Evolutionary conservation across 2,329 filamentous ascomycete species (phyloP).

Genomic region (Diaporthe sp.): DNA sequence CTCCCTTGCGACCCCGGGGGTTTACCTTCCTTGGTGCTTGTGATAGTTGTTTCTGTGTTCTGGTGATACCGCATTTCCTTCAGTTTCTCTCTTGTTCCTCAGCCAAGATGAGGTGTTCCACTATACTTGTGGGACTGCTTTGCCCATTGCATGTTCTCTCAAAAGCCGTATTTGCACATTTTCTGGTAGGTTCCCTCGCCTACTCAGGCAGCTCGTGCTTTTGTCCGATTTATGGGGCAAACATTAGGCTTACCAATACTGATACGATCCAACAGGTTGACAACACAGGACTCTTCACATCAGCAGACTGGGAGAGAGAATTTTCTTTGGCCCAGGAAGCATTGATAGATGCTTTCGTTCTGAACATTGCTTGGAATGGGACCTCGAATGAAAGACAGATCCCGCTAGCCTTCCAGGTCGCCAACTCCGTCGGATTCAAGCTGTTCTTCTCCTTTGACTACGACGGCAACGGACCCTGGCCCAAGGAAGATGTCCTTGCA

Average conservation of each 20-base stretch:
- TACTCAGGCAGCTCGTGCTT: neutral
- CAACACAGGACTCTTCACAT: conserved; percentile 37
- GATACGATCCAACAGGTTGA: conserved; percentile 37
- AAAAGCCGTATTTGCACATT: conserved; percentile 10
- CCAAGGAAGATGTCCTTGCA: conserved; percentile 39
- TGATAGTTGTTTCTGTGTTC: neutral
- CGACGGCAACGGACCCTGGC: conserved; percentile 43
- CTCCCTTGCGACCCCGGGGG: neutral
- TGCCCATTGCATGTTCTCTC: conserved; percentile 6
- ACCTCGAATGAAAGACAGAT: conserved; percentile 33
- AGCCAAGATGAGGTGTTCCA: conserved; percentile 11
- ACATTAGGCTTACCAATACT: neutral
- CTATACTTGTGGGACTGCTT: conserved; percentile 7
- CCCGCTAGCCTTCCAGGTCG: conserved; percentile 42
- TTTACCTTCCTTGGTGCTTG: neutral
- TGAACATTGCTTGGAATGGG: conserved; percentile 43
- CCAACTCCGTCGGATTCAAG: conserved; percentile 40
- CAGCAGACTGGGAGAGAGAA: conserved; percentile 43
- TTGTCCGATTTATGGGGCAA: neutral
- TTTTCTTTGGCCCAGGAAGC: conserved; percentile 47
- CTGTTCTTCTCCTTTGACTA: conserved; percentile 57
- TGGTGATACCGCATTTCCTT: conserved; percentile 7
- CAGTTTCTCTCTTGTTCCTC: neutral
- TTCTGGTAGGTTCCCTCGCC: neutral
- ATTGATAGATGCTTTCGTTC: conserved; percentile 51